phyloP scores from a whole-genome alignment of 768 basidiomycete species.

The Russula ochroleuca region DNA sequence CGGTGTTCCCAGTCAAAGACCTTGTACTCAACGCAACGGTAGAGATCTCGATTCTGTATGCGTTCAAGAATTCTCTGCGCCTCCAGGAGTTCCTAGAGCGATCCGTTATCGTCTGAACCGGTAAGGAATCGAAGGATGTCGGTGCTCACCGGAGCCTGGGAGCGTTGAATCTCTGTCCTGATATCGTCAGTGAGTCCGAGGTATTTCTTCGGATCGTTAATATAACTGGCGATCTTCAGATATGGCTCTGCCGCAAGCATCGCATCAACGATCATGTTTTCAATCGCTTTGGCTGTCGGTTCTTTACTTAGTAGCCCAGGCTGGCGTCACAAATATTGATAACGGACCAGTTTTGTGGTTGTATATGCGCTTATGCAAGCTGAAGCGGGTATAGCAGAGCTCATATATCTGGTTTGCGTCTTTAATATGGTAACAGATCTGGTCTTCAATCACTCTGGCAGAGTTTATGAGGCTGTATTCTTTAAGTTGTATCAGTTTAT shows the following conservation, averaged over 20 bases:
- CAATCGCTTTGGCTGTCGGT: conserved; percentile 64
- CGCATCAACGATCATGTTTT: conserved; percentile 81
- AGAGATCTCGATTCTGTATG: conserved; percentile 60
- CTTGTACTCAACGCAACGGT: conserved; percentile 65
- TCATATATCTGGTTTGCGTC: conserved; percentile 73
- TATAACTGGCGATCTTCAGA: conserved; percentile 53
- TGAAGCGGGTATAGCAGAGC: conserved; percentile 69
- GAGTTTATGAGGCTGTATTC: conserved; percentile 59
- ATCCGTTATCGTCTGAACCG: conserved; percentile 5
- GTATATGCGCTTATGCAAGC: conserved; percentile 79
- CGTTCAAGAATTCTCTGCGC: conserved; percentile 61
- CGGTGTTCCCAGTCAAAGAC: conserved; percentile 39
- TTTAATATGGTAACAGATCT: conserved; percentile 81
- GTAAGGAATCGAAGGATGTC: not conserved
- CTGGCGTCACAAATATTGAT: not conserved
- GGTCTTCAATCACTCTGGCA: conserved; percentile 65
- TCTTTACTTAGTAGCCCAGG: not conserved
- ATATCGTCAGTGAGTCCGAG: conserved; percentile 67
- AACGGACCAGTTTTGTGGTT: conserved; percentile 68
- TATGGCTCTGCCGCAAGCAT: conserved; percentile 63
- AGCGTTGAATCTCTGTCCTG: conserved; percentile 53
- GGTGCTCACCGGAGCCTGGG: conserved; percentile 45
- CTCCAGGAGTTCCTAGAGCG: conserved; percentile 50
- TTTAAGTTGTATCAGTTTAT: not conserved
- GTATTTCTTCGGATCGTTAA: conserved; percentile 56